Evolutionary conservation across 805 yeast species (phyloP), one percentile per base, ranked within the genome.

Genomic region (Nakazawaea wyomingensis): DNA sequence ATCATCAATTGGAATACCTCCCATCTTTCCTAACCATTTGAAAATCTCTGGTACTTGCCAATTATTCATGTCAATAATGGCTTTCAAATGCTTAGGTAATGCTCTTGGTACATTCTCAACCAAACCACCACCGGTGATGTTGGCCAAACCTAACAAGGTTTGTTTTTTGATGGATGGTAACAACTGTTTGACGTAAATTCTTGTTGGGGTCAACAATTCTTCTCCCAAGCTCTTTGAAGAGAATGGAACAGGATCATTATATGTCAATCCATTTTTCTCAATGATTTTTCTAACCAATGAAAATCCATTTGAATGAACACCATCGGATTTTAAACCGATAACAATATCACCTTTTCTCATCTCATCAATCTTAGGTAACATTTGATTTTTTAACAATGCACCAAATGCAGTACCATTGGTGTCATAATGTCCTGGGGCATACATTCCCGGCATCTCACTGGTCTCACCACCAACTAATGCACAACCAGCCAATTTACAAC

Each of bases 391-490:
- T 52, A 76, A 68, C 4, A 93, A 97, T 11, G 99, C 99, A 57
- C 99, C 99, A 34, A 93, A 90, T 42, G 97, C 95, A 29, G 99
- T 95, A 65, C 99, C 99, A 59, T 91, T 93, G 48, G 96, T 90
- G 65, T 93, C 99, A 60, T 93, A 93, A 66, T 93, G 98, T 27
- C 95, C 95, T 44, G 81, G 88, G 47, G 82, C 85, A 58, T 93
- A 93, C 85, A 93, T 87, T 51, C 99, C 99, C 21, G 99, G 99
- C 99, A 93, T 93, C 72, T 93, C 99, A 43, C 96, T 85, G 30
- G 99, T 93, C 67, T 93, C 99, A 52, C 99, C 99, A 44, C 99
- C 99, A 42, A 93, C 96, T 46, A 93, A 73, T 5, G 99, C 99
- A 74, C 99, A 91, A 9, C 96, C 96, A 27, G 98, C 85, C 51